These are phyloP conservation scores for Hyphopichia burtonii DNA, from an alignment of 1,139 yeast species.

Conservation along the genomic window DNA sequence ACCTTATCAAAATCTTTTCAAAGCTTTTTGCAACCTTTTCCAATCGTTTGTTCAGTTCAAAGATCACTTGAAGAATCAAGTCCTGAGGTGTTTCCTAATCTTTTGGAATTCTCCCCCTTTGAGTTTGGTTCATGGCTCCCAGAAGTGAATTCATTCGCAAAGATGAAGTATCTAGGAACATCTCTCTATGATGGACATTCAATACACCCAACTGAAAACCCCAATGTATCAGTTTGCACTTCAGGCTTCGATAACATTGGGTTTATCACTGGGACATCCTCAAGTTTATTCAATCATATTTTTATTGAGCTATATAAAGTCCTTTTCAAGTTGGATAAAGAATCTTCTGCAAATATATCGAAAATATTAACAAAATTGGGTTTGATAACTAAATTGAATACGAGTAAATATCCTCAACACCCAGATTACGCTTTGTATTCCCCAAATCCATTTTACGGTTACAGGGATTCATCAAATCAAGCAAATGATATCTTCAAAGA, in stretches of 20 bases:
- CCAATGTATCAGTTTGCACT: slow-evolving; percentile 41
- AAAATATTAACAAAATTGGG: slow-evolving; percentile 40
- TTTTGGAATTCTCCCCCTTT: slow-evolving; percentile 59
- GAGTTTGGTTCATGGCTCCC: slow-evolving; percentile 73
- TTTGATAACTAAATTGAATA: slow-evolving; percentile 16
- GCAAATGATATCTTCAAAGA: slow-evolving; percentile 11
- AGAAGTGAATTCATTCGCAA: slow-evolving; percentile 48
- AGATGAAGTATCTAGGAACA: slow-evolving; percentile 56
- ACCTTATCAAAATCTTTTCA: slow-evolving; percentile 18
- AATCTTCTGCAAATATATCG: slow-evolving; percentile 39
- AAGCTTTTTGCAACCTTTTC: slow-evolving; percentile 39
- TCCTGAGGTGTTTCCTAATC: slow-evolving; percentile 27
- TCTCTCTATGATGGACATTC: slow-evolving; percentile 32
- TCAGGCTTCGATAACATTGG: slow-evolving; percentile 71
- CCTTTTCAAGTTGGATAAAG: slow-evolving; percentile 37
- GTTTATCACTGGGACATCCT: slow-evolving; percentile 69
- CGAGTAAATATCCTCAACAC: slow-evolving; percentile 27
- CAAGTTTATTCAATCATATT: slow-evolving; percentile 64
- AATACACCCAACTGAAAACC: slow-evolving; percentile 13
- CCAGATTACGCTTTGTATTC: slow-evolving; percentile 70
- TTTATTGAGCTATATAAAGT: slow-evolving; percentile 46
- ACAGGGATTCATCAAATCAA: slow-evolving; percentile 8
- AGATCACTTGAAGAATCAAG: slow-evolving; percentile 18
- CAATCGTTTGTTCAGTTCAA: slow-evolving; percentile 33
- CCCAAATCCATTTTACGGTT: slow-evolving; percentile 73